phyloP scores from a whole-genome alignment of 148 eudicot species.

The Chenopodium quinoa region DNA sequence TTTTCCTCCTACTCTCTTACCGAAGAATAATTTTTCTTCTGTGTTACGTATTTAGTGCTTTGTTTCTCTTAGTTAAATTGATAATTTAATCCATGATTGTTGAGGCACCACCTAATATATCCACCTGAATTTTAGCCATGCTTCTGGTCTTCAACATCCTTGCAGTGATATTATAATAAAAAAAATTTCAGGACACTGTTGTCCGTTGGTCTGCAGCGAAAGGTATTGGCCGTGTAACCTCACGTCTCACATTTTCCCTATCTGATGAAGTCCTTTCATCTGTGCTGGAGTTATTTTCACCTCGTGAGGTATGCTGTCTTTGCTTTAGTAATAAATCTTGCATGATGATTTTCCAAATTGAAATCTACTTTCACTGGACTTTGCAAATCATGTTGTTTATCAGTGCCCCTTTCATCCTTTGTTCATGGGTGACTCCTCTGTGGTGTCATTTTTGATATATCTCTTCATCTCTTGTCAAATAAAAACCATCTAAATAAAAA shows the following conservation, averaged over 20 bases:
- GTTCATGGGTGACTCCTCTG: neutral
- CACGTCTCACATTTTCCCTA: constrained; percentile 70
- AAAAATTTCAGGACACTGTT: constrained; percentile 75
- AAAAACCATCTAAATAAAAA: neutral
- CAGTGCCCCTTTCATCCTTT: neutral
- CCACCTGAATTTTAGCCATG: neutral
- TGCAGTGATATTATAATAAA: neutral
- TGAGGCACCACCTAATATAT: neutral
- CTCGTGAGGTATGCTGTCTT: constrained; percentile 68
- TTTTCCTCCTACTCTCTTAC: constrained; percentile 3
- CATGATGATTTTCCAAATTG: neutral
- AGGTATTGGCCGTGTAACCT: constrained; percentile 92
- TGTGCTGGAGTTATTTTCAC: constrained; percentile 87
- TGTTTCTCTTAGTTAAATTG: neutral
- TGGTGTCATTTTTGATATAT: neutral
- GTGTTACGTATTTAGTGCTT: neutral
- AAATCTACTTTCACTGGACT: neutral
- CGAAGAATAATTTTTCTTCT: neutral
- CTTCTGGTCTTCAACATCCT: constrained; percentile 7
- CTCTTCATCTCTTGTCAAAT: neutral
- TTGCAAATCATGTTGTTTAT: constrained; percentile 4
- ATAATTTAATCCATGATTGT: neutral
- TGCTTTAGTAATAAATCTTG: constrained; percentile 13
- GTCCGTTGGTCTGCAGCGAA: constrained; percentile 99
- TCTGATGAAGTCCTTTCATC: constrained; percentile 93